A percentile compares a stretch with the other conserved stretches of the same genome.
Conservation (phyloP, 495 filamentous ascomycete species). For the Talaromyces ruber region DNA sequence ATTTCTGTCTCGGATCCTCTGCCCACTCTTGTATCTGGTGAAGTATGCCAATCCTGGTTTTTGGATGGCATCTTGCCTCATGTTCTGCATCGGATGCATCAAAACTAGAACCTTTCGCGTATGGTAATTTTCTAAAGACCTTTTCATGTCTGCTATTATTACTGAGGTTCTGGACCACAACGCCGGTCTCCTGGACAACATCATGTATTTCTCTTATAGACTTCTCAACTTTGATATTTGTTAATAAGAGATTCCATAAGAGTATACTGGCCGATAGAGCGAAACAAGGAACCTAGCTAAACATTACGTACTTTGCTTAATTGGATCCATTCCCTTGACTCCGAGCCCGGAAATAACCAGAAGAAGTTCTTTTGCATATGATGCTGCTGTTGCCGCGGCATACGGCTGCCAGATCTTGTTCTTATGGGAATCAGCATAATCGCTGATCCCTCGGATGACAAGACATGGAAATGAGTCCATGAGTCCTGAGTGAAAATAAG, state of each 20-base stretch:
- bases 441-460: constrained; percentile 29
- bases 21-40: constrained; percentile 24
- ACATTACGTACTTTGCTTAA: constrained; percentile 2
- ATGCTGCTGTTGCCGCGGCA: constrained; percentile 28
- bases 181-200: background rate
- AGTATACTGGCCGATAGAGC: background rate
- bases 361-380: constrained; percentile 24
- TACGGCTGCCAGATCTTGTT: constrained; percentile 29
- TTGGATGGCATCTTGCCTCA: constrained; percentile 13
- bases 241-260: constrained; percentile 1
- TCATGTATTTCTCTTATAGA: constrained; percentile 1
- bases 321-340: background rate
- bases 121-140: background rate
- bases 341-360: background rate
- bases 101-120: background rate
- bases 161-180: constrained; percentile 1
- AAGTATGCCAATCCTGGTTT: constrained; percentile 27
- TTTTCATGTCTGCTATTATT: background rate
- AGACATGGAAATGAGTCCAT: constrained; percentile 28
- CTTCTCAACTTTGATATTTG: background rate
- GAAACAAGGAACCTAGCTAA: background rate
- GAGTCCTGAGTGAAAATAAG: constrained; percentile 9
- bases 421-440: constrained; percentile 34
- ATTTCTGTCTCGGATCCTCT: constrained; percentile 1
- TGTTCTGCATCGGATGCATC: background rate